Evolutionary conservation across 129 eudicot genomes (phyloP).

Genomic region (Glebionis coronaria): DNA sequence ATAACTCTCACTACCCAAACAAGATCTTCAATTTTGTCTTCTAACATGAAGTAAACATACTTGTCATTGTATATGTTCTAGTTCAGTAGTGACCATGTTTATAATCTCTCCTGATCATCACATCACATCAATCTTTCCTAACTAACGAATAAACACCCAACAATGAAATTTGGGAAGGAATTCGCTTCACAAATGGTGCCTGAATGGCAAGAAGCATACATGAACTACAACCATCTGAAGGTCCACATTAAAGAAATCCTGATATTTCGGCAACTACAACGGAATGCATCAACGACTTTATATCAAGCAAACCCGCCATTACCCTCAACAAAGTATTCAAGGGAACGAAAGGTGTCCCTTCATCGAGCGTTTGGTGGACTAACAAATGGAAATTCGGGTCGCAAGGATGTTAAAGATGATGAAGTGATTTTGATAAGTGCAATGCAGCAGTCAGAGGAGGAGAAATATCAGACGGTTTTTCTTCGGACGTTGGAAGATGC

Average conservation of each 20-base stretch:
- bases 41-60: background rate
- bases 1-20: background rate
- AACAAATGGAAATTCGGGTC: constrained; percentile 13
- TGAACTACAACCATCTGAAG: constrained; percentile 47
- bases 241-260: constrained; percentile 38
- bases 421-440: constrained; percentile 28
- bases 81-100: background rate
- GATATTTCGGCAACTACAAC: constrained; percentile 7
- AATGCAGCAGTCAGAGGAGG: constrained; percentile 14
- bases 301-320: constrained; percentile 12
- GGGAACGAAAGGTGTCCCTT: constrained; percentile 28
- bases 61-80: background rate
- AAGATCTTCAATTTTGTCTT: constrained; percentile 26
- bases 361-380: constrained; percentile 25
- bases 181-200: constrained; percentile 66
- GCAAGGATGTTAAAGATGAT: constrained; percentile 22
- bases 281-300: constrained; percentile 4
- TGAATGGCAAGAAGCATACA: constrained; percentile 64
- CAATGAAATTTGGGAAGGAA: constrained; percentile 57
- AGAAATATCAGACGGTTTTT: constrained; percentile 21
- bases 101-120: background rate
- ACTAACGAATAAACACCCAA: background rate
- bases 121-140: background rate
- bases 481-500: constrained; percentile 1
- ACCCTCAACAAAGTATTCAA: constrained; percentile 8